A percentile compares a stretch with the other conserved stretches of the same genome.
Evolutionary conservation across 306 rosid species (phyloP).

Genomic region (Quercus aquifolioides): DNA sequence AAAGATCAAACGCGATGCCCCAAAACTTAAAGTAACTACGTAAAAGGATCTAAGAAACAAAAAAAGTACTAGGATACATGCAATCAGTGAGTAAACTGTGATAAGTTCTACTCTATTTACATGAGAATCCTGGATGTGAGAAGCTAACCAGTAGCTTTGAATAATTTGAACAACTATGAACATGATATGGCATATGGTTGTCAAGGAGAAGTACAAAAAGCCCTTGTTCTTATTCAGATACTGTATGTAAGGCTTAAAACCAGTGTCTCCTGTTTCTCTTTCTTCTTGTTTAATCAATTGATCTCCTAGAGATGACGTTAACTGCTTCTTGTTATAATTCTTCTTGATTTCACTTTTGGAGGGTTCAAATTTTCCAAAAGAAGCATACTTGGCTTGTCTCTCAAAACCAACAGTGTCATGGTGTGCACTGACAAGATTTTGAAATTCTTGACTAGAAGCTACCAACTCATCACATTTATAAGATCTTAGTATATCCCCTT

Average conservation of each 20-base stretch:
- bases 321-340: slow-evolving; percentile 1
- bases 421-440: slow-evolving; percentile 57
- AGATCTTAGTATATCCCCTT: slow-evolving; percentile 36
- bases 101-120: slow-evolving; percentile 24
- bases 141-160: slow-evolving; percentile 59
- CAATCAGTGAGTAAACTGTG: slow-evolving; percentile 37
- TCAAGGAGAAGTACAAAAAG: slow-evolving; percentile 27
- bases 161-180: slow-evolving; percentile 36
- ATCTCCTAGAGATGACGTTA: slow-evolving; percentile 14
- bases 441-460: slow-evolving; percentile 43
- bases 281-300: slow-evolving; percentile 57
- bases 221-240: slow-evolving; percentile 50
- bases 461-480: slow-evolving; percentile 41
- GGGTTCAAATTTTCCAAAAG: not conserved
- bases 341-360: slow-evolving; percentile 23
- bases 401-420: slow-evolving; percentile 38
- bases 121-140: slow-evolving; percentile 32
- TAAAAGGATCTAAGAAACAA: slow-evolving; percentile 31
- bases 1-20: slow-evolving; percentile 41
- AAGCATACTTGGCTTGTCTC: slow-evolving; percentile 9
- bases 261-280: slow-evolving; percentile 44
- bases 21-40: slow-evolving; percentile 28
- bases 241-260: slow-evolving; percentile 53
- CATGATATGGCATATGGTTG: slow-evolving; percentile 18
- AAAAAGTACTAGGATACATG: slow-evolving; percentile 12